Percentiles rank a stretch among this genome's conserved stretches.
phyloP scores from a whole-genome alignment of 2,329 filamentous ascomycete species.

The Pestalotiopsis sp. region DNA sequence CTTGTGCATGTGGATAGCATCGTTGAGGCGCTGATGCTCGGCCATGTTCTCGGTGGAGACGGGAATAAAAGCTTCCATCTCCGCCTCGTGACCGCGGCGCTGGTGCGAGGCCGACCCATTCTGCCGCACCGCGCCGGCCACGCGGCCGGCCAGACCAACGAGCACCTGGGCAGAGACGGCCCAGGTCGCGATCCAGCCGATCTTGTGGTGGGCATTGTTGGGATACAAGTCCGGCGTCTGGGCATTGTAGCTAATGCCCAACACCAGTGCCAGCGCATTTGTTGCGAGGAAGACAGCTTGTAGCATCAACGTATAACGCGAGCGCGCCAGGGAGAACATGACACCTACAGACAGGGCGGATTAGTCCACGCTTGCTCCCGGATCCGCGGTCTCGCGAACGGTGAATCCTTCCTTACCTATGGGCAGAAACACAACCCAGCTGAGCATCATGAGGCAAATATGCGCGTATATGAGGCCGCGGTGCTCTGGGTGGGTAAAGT shows the following conservation, averaged over 20 bases:
- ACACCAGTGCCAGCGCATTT: constrained; percentile 66
- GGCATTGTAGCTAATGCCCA: constrained; percentile 74
- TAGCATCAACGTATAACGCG: constrained; percentile 68
- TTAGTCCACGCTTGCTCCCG: not conserved
- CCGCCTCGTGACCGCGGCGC: constrained; percentile 16
- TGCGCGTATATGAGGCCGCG: constrained; percentile 53
- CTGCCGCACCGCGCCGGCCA: constrained; percentile 48
- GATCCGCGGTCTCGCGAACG: not conserved
- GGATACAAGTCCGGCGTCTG: constrained; percentile 85
- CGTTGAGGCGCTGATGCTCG: constrained; percentile 50
- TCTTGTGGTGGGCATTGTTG: constrained; percentile 84
- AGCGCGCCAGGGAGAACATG: constrained; percentile 83
- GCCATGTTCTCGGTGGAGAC: constrained; percentile 59
- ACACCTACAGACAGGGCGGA: constrained; percentile 58
- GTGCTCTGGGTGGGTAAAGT: constrained; percentile 42
- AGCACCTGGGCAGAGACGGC: constrained; percentile 71
- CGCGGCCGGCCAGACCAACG: constrained; percentile 66
- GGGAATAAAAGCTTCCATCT: constrained; percentile 63
- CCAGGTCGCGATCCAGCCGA: constrained; percentile 83
- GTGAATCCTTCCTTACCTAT: constrained; percentile 54
- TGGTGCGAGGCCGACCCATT: constrained; percentile 14
- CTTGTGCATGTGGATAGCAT: constrained; percentile 31
- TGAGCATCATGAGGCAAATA: constrained; percentile 67
- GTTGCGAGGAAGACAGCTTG: constrained; percentile 70
- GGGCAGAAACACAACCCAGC: constrained; percentile 72